Evolutionary conservation across 1,284 basidiomycete species (phyloP).

Genomic region (Ustilago trichophora): DNA sequence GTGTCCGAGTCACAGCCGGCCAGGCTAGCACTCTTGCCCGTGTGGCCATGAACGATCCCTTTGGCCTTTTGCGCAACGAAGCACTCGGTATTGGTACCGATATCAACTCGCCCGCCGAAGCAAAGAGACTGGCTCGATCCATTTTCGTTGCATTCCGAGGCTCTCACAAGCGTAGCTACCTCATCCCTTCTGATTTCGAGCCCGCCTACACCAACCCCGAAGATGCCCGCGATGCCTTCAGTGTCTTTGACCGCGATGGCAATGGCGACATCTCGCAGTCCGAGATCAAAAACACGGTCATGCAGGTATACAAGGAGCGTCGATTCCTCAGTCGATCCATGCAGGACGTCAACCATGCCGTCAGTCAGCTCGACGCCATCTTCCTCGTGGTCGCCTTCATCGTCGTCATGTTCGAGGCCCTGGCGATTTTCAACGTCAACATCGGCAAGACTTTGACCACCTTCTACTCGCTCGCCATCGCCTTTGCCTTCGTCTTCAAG

Average conservation of each 20-base stretch:
- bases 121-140: conserved; percentile 74
- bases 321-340: conserved; percentile 58
- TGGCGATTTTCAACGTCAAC: conserved; percentile 64
- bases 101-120: conserved; percentile 60
- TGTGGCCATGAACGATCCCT: conserved; percentile 54
- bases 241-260: conserved; percentile 75
- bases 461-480: conserved; percentile 63
- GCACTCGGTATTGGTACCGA: conserved; percentile 58
- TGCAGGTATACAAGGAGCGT: conserved; percentile 67
- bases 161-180: conserved; percentile 70
- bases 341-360: conserved; percentile 63
- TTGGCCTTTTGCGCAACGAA: conserved; percentile 43
- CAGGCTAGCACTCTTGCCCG: conserved; percentile 52
- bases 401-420: conserved; percentile 60
- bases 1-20: conserved; percentile 23
- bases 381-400: conserved; percentile 48
- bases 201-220: conserved; percentile 74
- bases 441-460: conserved; percentile 59
- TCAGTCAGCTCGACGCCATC: conserved; percentile 57
- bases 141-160: conserved; percentile 75
- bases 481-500: conserved; percentile 64
- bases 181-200: conserved; percentile 76
- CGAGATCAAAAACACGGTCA: conserved; percentile 77
- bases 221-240: conserved; percentile 75
- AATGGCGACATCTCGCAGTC: conserved; percentile 80